Evolutionary conservation across 257 asterid genomes (phyloP), one percentile per base, ranked within the genome.

Genomic region (Penstemon barbatus): DNA sequence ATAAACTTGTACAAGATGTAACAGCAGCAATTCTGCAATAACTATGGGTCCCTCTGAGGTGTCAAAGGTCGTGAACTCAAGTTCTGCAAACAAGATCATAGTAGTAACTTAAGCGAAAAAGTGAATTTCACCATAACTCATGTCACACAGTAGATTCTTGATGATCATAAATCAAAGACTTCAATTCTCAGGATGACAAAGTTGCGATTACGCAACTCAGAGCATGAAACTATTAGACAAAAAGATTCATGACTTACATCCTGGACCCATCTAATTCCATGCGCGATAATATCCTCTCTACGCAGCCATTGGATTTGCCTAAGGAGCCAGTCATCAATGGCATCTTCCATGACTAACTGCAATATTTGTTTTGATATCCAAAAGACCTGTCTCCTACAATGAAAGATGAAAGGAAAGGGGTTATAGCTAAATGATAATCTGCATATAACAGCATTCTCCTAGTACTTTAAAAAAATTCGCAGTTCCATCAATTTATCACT

Each of bases 361-460:
- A 94, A 83, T 74, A 94, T 91, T 80, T 94, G 97, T 84, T 89
- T 94, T 72, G 99, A 94, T 81, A 94, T 94, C 99, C 99, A 94
- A 81, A 89, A 94, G 41, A 94, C 99, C 80, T 94, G 99, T 74
- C 99, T 85, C 82, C 99, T 94, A 79, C 81, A 78, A 42, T 63
- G 73, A 62, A 66, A 63, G 61, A 66, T 68, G 56, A 6, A 54
- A n/a, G 65, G 5, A 61, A 15, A 72, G 33, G 48, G 62, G 42
- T 58, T 49, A 70, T 65, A 74, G 70, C 44, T 42, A 61, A 6
- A 65, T 40, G 61, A 73, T 45, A 54, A 57, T 61, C 78, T 72
- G 25, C 54, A 12, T 18, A 12, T 11, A 33, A 44, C 45, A 55
- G 61, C 33, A 54, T 38, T 11, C 54, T 49, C 54, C n/a, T 49